Evolutionary conservation across 306 rosid species (phyloP), one percentile per base, ranked within the genome.

Genomic region (Spatholobus suberectus): DNA sequence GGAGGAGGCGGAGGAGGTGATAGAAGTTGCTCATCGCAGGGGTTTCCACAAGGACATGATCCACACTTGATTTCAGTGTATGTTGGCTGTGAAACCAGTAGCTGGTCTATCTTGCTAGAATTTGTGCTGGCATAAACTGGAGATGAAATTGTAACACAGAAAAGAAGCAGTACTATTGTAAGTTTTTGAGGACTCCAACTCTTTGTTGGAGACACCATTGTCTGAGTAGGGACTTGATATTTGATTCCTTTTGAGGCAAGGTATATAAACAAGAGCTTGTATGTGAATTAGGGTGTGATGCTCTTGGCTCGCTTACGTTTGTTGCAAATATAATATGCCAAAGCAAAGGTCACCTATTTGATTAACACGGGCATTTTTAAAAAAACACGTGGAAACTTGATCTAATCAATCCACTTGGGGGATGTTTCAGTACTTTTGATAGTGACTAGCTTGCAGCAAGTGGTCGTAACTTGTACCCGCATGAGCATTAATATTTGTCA

Each of bases 61-160:
- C 94, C 98, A 75, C 99, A 96, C 66, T 92, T 96, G 26, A 96
- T 83, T 59, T 85, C 92, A 0, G 83, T 47, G 52, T 85, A 34
- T 52, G 70, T 8, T 57, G 76, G 78, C 0, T 35, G 79, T 20
- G 73, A 52, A 23, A 46, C 38, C 47, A 29, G 54, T 32, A 81
- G 27, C 34, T 86, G 74, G 26, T 69, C 88, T 23, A 78, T 49
- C 43, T 80, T 86, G 79, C 20, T 51, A 6, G 85, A 23, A 52
- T 76, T 21, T 24, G 67, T 29, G 61, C 0, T 5, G 14, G 85
- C 75, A 69, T 26, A 43, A 52, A 35, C 3, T 24, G 55, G 46
- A 55, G 52, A 71, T 23, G 88, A 70, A 37, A 82, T 24, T 44
- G 85, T 66, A 26, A 70, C 68, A 63, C 40, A 78, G 18, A 92